Evolutionary conservation across 2,329 filamentous ascomycete species (phyloP).

Genomic region (Lachnellula subtilissima): DNA sequence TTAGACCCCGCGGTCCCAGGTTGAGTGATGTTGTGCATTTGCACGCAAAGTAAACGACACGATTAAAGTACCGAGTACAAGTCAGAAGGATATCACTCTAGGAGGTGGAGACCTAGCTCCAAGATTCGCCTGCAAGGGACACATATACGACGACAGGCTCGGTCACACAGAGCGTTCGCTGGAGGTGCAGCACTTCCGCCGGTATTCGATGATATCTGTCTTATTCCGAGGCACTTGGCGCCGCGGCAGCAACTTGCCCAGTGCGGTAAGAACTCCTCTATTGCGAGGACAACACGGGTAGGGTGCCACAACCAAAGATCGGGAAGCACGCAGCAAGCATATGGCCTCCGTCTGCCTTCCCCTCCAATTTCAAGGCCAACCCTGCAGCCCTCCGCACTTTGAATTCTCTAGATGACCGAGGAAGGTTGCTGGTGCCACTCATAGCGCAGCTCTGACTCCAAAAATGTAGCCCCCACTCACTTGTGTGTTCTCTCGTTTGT

Average conservation of each 20-base stretch:
- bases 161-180: too few species aligned
- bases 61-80: too few species aligned
- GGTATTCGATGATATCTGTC: not conserved
- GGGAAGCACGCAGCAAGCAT: not conserved
- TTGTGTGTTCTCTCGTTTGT: not conserved
- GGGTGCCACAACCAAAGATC: not conserved
- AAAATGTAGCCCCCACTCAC: not conserved
- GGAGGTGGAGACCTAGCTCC: too few species aligned
- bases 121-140: too few species aligned
- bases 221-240: not conserved
- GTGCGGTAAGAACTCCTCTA: constrained; percentile 10
- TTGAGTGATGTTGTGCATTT: too few species aligned
- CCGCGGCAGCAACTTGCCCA: constrained; percentile 5
- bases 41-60: too few species aligned
- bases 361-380: constrained; percentile 5
- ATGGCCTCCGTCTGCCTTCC: constrained; percentile 15
- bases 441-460: not conserved
- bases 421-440: not conserved
- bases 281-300: constrained; percentile 4
- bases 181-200: not conserved
- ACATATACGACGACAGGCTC: too few species aligned
- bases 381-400: too few species aligned
- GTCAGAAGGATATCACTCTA: too few species aligned
- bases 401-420: too few species aligned
- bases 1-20: too few species aligned